Evolutionary conservation across 179 eudicot genomes (phyloP).

Genomic region (Beta lomatogona): DNA sequence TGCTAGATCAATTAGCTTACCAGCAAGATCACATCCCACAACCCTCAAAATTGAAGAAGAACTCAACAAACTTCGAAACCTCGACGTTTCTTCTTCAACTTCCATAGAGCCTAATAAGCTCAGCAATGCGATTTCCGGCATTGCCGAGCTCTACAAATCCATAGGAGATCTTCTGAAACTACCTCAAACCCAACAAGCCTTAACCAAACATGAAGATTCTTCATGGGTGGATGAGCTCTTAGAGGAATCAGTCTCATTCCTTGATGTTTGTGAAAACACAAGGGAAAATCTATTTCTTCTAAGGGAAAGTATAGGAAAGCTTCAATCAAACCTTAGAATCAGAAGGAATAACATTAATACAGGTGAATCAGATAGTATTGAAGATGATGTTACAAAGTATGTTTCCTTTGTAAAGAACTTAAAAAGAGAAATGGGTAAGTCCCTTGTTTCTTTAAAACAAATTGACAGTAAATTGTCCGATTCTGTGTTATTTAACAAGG

Average conservation of each 20-base stretch:
- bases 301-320: slow-evolving; percentile 31
- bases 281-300: slow-evolving; percentile 35
- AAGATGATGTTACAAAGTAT: slow-evolving; percentile 2
- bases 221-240: slow-evolving; percentile 40
- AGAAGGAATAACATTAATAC: slow-evolving; percentile 24
- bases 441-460: slow-evolving; percentile 21
- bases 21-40: slow-evolving; percentile 44
- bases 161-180: slow-evolving; percentile 44
- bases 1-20: slow-evolving; percentile 51
- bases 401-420: slow-evolving; percentile 25
- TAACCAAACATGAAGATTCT: slow-evolving; percentile 32
- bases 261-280: slow-evolving; percentile 43
- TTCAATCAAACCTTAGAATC: slow-evolving; percentile 34
- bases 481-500: not conserved
- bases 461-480: slow-evolving; percentile 14
- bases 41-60: slow-evolving; percentile 36
- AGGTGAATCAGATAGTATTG: not conserved
- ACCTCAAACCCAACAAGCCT: slow-evolving; percentile 34
- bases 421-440: slow-evolving; percentile 24
- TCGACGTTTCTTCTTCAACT: slow-evolving; percentile 24
- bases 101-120: slow-evolving; percentile 33
- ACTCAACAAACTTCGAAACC: slow-evolving; percentile 29
- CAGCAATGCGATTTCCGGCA: slow-evolving; percentile 43
- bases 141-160: slow-evolving; percentile 49
- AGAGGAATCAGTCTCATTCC: slow-evolving; percentile 40